Conservation (phyloP, 441 rosid species). For the Breynia disticha region DNA sequence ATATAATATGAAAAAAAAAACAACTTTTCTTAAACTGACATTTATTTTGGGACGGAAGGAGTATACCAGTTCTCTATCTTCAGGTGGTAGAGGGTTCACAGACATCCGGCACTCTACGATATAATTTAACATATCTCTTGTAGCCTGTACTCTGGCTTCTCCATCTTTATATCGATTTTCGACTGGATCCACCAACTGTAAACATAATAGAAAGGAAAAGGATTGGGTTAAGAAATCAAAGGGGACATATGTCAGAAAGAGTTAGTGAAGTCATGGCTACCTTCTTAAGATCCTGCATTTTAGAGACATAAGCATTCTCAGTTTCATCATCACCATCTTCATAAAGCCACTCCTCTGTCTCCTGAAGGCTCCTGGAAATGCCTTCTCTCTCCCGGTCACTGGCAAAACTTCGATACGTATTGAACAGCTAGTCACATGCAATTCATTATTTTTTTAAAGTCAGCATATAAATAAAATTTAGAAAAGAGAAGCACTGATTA, state of each 20-base stretch:
- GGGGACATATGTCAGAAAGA: background rate
- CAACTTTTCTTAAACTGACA: too few relatives aligned
- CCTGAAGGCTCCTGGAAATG: conserved; percentile 42
- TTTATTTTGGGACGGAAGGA: too few relatives aligned
- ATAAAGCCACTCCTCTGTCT: conserved; percentile 61
- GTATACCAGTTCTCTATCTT: conserved; percentile 36
- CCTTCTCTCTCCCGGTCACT: conserved; percentile 43
- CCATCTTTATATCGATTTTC: conserved; percentile 44
- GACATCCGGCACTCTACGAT: conserved; percentile 30
- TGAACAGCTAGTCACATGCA: conserved; percentile 33
- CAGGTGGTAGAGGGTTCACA: conserved; percentile 27
- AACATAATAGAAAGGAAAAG: conserved; percentile 5
- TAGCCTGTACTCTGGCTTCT: conserved; percentile 46
- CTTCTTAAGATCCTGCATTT: conserved; percentile 40
- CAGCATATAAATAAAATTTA: background rate
- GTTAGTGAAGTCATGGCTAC: conserved; percentile 16
- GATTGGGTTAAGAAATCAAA: conserved; percentile 4
- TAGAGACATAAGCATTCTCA: conserved; percentile 34
- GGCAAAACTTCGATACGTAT: conserved; percentile 46
- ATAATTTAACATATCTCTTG: conserved; percentile 30
- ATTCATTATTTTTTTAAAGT: conserved; percentile 4
- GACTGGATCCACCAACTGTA: conserved; percentile 49
- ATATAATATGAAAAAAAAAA: too few relatives aligned
- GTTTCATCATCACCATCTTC: conserved; percentile 57
- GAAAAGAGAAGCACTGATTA: background rate